Evolutionary conservation across 1,139 yeast species (phyloP).

Genomic region (Blastobotrys arbuscula): DNA sequence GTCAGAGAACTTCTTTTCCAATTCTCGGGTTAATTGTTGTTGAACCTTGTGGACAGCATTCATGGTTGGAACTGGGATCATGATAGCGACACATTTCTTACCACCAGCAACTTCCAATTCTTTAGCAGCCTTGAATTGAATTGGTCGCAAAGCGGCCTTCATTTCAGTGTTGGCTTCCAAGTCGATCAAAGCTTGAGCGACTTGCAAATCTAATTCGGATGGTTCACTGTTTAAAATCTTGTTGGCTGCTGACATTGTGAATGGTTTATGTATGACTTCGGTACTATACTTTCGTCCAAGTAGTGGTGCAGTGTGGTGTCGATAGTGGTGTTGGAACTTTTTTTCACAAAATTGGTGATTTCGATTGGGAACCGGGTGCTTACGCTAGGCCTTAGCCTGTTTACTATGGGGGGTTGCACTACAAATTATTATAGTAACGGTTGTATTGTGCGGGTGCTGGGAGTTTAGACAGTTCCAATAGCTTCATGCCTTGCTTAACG

Average conservation of each 20-base stretch:
- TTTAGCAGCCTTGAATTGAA: constrained; percentile 97
- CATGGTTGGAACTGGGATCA: constrained; percentile 96
- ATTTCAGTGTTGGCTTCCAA: constrained; percentile 93
- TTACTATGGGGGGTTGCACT: too few species aligned
- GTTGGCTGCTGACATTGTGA: constrained; percentile 88
- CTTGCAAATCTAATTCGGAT: constrained; percentile 98
- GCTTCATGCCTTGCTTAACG: too few species aligned
- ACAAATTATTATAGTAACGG: too few species aligned
- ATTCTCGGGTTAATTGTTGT: constrained; percentile 90
- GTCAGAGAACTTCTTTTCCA: constrained; percentile 99
- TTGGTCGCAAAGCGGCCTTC: constrained; percentile 97
- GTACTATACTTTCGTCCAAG: too few species aligned
- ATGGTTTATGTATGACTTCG: too few species aligned
- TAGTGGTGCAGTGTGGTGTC: too few species aligned
- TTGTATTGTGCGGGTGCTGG: too few species aligned
- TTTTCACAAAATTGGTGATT: background rate
- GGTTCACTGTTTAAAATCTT: constrained; percentile 75
- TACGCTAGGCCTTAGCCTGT: too few species aligned
- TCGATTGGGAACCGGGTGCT: too few species aligned
- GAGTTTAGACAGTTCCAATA: too few species aligned
- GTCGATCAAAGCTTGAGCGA: constrained; percentile 98
- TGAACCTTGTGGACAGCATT: constrained; percentile 95
- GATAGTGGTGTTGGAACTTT: background rate
- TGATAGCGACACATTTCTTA: constrained; percentile 97
- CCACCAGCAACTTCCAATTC: constrained; percentile 98